Evolutionary conservation across 208 protist species (phyloP).

Genomic region (Jaenimonas drosophilae): DNA sequence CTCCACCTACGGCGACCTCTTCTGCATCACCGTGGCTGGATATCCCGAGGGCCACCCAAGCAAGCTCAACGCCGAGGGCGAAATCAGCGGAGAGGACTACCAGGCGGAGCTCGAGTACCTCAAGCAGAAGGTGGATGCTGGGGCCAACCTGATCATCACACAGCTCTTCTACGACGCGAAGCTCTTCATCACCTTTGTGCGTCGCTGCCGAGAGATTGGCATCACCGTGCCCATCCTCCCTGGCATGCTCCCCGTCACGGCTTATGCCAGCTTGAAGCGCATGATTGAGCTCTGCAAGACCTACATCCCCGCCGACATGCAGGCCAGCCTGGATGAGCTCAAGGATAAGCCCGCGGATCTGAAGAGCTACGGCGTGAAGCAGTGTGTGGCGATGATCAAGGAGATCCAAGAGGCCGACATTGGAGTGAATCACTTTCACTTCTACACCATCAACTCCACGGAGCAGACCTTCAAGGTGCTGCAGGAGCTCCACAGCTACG

Average conservation of each 20-base stretch:
- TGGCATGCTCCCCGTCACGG: conserved; percentile 91
- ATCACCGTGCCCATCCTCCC: conserved; percentile 93
- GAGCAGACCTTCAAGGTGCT: conserved; percentile 27
- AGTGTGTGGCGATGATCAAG: conserved; percentile 43
- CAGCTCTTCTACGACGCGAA: conserved; percentile 95
- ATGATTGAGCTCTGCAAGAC: conserved; percentile 74
- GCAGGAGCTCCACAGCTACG: conserved; percentile 12
- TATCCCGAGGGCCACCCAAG: conserved; percentile 89
- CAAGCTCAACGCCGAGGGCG: conserved; percentile 23
- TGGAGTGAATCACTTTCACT: conserved; percentile 62
- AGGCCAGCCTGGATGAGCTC: conserved; percentile 35
- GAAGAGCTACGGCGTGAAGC: conserved; percentile 47
- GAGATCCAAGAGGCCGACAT: conserved; percentile 38
- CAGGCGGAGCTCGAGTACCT: conserved; percentile 85
- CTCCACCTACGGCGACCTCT: conserved; percentile 91
- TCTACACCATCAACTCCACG: conserved; percentile 58
- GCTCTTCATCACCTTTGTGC: conserved; percentile 88
- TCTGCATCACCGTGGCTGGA: conserved; percentile 92
- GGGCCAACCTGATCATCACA: conserved; percentile 94
- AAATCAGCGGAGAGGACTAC: conserved; percentile 50
- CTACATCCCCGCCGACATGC: conserved; percentile 36
- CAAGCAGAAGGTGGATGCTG: conserved; percentile 95
- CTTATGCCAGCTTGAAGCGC: conserved; percentile 40
- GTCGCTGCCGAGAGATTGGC: conserved; percentile 70
- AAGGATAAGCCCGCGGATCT: conserved; percentile 46